Base-by-base conservation (phyloP, 495 filamentous ascomycete genomes). In the Rusavskia elegans region DNA sequence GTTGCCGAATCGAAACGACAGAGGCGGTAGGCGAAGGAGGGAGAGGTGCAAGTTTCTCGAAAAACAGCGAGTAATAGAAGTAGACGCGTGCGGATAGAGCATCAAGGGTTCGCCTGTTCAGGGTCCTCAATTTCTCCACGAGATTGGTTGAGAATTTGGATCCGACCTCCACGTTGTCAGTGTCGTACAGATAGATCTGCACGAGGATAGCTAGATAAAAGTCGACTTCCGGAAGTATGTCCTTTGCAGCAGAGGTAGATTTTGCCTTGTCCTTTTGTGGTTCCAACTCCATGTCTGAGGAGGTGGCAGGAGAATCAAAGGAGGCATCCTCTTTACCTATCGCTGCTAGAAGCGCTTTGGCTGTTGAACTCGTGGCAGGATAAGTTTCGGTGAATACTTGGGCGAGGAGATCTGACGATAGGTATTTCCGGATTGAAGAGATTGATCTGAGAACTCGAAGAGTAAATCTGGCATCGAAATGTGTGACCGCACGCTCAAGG, bases 51-150 rank as follows among this genome's bases (percentile, higher is more conserved):
- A 89, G 76, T 67, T 89, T 81, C 73, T 98, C 92, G 66, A 81
- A 85, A 73, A 96, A 96, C 51, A 97, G 71, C 45, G 85, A 86
- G 67, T 87, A 94, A 72, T 98, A 98, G 68, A 95, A 97, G 75
- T 97, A 98, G 52, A 92, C 87, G 63, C 89, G 89, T 39, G 92
- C 88, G 48, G 89, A 87, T 29, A 98, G 80, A 41, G 89, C 85
- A 63, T 98, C 92, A 54, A 98, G 71, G 16, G 92, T 95, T 52
- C 92, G 83, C 49, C 92, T 88, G 72, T 98, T 98, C 55, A 92
- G 71, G 35, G 80, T 72, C 56, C 94, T 89, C 61, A 97, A 79
- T 59, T 81, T 83, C 62, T 89, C 84, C 50, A 88, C 82, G 40
- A 96, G 72, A 55, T 76, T 75, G 20, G 73, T 76, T 27, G 90